phyloP scores from a whole-genome alignment of 768 basidiomycete genomes.

The Wakefieldia striispora region DNA sequence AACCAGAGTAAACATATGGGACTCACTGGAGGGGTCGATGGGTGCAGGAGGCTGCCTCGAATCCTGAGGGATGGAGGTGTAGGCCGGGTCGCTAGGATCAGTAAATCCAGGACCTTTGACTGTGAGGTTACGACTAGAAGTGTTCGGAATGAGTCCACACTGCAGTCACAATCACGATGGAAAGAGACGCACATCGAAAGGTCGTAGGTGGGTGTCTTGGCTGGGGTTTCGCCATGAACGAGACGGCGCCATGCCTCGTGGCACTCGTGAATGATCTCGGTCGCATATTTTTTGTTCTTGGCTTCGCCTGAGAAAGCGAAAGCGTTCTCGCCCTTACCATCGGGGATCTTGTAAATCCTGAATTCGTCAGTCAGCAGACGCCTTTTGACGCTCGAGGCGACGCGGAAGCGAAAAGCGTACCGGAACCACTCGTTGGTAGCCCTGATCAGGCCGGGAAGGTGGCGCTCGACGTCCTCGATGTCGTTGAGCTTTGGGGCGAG shows the following conservation, averaged over 20 bases:
- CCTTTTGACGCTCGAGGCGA: too few species aligned
- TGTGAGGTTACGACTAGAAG: conserved; percentile 74
- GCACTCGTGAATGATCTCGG: conserved; percentile 98
- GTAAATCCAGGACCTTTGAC: conserved; percentile 67
- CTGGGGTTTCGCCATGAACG: conserved; percentile 72
- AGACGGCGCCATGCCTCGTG: conserved; percentile 98
- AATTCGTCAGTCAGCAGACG: not conserved
- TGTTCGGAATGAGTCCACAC: conserved; percentile 1
- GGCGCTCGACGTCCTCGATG: conserved; percentile 97
- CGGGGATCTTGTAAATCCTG: conserved; percentile 95
- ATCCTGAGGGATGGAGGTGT: conserved; percentile 68
- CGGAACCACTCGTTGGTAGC: conserved; percentile 99
- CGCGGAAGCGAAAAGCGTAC: conserved; percentile 35
- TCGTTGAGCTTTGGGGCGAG: conserved; percentile 97
- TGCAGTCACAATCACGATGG: not conserved
- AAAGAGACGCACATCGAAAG: conserved; percentile 71
- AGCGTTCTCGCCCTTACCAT: conserved; percentile 94
- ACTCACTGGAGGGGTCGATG: conserved; percentile 86
- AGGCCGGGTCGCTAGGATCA: conserved; percentile 57
- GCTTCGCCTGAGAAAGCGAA: conserved; percentile 99
- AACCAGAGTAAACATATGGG: not conserved
- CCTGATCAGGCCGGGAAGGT: conserved; percentile 93
- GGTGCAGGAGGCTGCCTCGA: conserved; percentile 83
- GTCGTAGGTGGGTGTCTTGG: conserved; percentile 70
- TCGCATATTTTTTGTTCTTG: conserved; percentile 99